Evolutionary conservation across 2,329 filamentous ascomycete genomes (phyloP).

Genomic region (Daldinia sp.): DNA sequence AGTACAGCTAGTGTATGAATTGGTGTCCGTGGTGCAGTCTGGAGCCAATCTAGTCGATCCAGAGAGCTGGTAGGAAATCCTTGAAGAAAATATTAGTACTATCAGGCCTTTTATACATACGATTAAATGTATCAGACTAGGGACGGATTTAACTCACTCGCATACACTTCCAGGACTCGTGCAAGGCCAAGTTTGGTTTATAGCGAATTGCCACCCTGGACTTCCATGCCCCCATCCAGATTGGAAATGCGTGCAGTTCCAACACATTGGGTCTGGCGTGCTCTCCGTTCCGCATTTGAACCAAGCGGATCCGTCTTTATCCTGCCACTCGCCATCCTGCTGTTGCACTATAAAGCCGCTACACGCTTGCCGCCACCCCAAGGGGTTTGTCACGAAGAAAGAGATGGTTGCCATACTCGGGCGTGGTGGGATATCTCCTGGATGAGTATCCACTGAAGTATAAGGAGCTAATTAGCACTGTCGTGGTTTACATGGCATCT

Average conservation of each 20-base stretch:
- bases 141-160: background rate
- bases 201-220: constrained; percentile 16
- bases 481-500: background rate
- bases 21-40: constrained; percentile 1
- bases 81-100: constrained; percentile 2
- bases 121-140: background rate
- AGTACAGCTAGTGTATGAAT: constrained; percentile 20
- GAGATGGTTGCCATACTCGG: constrained; percentile 12
- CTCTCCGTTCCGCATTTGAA: constrained; percentile 25
- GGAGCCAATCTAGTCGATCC: constrained; percentile 24
- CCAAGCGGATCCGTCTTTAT: constrained; percentile 21
- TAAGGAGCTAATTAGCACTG: background rate
- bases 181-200: constrained; percentile 31
- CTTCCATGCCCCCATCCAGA: constrained; percentile 26
- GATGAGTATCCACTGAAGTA: constrained; percentile 8
- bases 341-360: constrained; percentile 13
- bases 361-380: constrained; percentile 17
- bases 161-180: background rate
- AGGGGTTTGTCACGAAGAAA: constrained; percentile 17
- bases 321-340: constrained; percentile 21
- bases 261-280: constrained; percentile 22
- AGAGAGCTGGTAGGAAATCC: constrained; percentile 15
- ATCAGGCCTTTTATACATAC: background rate
- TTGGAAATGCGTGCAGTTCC: constrained; percentile 30
- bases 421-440: constrained; percentile 27